These are phyloP conservation scores for Pyricularia grisea DNA, from an alignment of 2,329 filamentous ascomycete genomes.

Conservation along the genomic window DNA sequence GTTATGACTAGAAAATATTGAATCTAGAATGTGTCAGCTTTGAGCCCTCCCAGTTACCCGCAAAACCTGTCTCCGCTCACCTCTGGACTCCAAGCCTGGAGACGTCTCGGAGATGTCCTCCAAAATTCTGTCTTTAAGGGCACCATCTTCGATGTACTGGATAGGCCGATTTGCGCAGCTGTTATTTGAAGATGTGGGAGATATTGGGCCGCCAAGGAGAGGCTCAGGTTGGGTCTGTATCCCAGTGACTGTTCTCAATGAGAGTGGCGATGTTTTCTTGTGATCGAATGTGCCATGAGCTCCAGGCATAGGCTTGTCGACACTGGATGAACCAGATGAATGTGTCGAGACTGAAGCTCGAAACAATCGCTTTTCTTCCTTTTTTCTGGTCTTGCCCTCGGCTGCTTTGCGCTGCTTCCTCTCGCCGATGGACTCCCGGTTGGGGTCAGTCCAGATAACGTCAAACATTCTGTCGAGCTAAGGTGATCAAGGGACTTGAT, in stretches of 20 bases:
- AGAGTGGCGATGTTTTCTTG: neutral
- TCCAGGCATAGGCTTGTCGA: neutral
- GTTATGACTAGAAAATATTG: conserved; percentile 35
- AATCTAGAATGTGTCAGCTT: conserved; percentile 22
- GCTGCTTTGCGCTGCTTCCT: conserved; percentile 38
- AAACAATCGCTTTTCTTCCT: conserved; percentile 14
- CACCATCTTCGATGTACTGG: neutral
- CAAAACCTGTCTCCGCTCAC: conserved; percentile 13
- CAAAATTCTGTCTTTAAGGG: neutral
- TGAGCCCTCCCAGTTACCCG: neutral
- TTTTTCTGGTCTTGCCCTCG: conserved; percentile 17
- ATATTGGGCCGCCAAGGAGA: neutral
- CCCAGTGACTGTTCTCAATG: neutral
- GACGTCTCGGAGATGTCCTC: conserved; percentile 3
- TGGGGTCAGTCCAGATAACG: conserved; percentile 47
- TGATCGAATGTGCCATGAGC: neutral
- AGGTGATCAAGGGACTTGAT: neutral
- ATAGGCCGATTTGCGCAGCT: neutral
- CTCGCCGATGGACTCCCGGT: conserved; percentile 43
- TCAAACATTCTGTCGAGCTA: conserved; percentile 40
- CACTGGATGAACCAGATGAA: neutral
- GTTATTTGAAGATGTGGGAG: neutral
- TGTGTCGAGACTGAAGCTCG: neutral
- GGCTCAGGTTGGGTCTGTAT: neutral
- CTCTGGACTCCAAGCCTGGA: conserved; percentile 21